Evolutionary conservation across 2,329 filamentous ascomycete species (phyloP), one percentile per base, ranked within the genome.

Genomic region (Botrytis squamosa): DNA sequence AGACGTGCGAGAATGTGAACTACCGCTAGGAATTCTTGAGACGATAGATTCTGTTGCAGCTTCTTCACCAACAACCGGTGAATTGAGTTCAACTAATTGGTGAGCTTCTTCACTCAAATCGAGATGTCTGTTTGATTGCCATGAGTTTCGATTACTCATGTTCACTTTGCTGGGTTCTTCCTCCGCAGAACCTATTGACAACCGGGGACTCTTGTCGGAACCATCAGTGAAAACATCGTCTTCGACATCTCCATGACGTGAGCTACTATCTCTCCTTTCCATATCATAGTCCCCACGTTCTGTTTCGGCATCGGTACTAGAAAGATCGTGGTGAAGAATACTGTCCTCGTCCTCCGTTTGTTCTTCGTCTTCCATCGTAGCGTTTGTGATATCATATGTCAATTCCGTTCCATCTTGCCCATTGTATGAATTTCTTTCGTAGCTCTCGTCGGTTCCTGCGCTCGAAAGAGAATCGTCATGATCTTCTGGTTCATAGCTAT

Each of bases 21-120:
- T 71, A 74, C 77, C 74, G 80, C 83, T 76, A 74, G 83, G 75
- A 72, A 80, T 75, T 73, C 81, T 74, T 83, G 85, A 80, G 85
- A 90, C 81, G 84, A 84, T 76, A 10, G 66, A 57, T 87, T 86
- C 75, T 29, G 77, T 76, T 33, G 75, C 71, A 64, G 78, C 77
- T 72, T 80, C 79, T 70, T 81, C 79, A 66, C 79, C 79, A 25
- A 80, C 76, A 9, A 60, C 65, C 42, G 78, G 78, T 42, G 78
- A 80, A 12, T 77, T 79, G 6, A 79, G 75, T 29, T 74, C 65
- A 71, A 80, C 80, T 36, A 71, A 40, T 59, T 79, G 77, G n/a
- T 74, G 40, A n/a, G 71, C 73, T 57, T 72, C 71, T 42, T 52
- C 68, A 25, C 63, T 68, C 2, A 69, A 67, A 42, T 72, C 63